Base-by-base conservation (phyloP, 305 asterid species). In the Plantago rigida region DNA sequence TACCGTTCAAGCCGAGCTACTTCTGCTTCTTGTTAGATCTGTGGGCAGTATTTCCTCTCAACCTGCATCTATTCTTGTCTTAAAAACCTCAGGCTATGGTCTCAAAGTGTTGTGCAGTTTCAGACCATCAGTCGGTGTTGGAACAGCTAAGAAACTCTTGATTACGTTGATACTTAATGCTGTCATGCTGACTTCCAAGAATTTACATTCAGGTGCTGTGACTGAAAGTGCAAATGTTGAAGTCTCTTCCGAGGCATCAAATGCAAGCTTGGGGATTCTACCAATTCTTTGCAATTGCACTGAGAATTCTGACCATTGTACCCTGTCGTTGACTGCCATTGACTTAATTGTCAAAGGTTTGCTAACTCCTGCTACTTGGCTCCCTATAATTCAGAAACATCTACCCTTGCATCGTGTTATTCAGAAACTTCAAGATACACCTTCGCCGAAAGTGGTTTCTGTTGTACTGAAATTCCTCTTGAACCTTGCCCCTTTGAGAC, bases 211-310 rank as follows among this genome's bases (percentile, higher is more conserved):
- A 9, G 77, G 58, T 36, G 56, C 54, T 44, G 71, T 34, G 64
- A 50, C 71, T 51, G 69, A 65, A 46, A 65, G 22, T 5, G 76
- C 68, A 69, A 66, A 77, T 52, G 61, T 67, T 52, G 83, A 76
- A 66, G 77, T 61, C 28, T 70, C 80, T 59, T 75, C 85, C 26
- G 94, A 84, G 84, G 78, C 71, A 47, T 75, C 87, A 65, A 82
- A 69, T 70, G 68, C 78, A 55, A 62, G 82, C 75, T 77, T 92
- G 80, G 87, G 86, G 47, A 65, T 86, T 70, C 69, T 92, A 63
- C 96, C 99, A 13, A 59, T 85, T 74, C 89, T 92, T 68, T 92
- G 99, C 75, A 73, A 67, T 73, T 84, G 81, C 69, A 69, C 79
- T 61, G 79, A 82, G 64, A 75, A 73, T 46, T 55, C 82, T 34